Base-by-base conservation (phyloP, 345 rosid species). In the Dipteronia sinensis region DNA sequence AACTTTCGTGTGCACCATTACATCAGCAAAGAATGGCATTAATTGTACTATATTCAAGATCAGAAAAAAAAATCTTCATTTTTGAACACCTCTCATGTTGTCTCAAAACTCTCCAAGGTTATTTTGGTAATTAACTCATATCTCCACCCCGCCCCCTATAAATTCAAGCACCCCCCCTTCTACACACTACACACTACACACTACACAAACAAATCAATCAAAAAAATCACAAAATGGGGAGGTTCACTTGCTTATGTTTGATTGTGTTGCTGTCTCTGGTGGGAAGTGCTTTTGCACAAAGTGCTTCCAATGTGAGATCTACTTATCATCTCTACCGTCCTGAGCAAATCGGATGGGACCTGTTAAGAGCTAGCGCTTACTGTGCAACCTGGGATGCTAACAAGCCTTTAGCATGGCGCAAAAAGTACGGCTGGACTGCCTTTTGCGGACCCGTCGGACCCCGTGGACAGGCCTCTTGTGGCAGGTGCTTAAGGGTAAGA, bases 351-450 rank as follows among this genome's bases (percentile, higher is more conserved):
- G 82, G 82, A 1, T 90, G 96, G 94, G 77, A 87, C 67, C 74
- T 90, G 84, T 80, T 9, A 17, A 78, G 86, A 0, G 93, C 74
- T 1, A 83, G 90, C 72, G 92, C 89, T 31, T 91, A 53, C 34
- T 91, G 97, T 66, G 56, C 98, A 1, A 85, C 94, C 0, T 89
- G 94, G 91, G 94, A 93, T 23, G 94, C 92, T 19, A 72, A 27
- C 64, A 84, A 86, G 58, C 90, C 93, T 2, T 67, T 87, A 59
- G 74, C 75, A 6, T 89, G 98, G 98, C 84, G 98, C 13, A 79
- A 69, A 2, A 87, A 76, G 67, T 84, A 89, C 44, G 94, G 94
- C 4, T 88, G 94, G 94, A 87, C 94, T 0, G 92, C 97, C 55
- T 90, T 89, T 25, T 88, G 94, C 3, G 89, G 86, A 0, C 93